Evolutionary conservation across 2,329 filamentous ascomycete species (phyloP).

Genomic region (Cladosporium sp.): DNA sequence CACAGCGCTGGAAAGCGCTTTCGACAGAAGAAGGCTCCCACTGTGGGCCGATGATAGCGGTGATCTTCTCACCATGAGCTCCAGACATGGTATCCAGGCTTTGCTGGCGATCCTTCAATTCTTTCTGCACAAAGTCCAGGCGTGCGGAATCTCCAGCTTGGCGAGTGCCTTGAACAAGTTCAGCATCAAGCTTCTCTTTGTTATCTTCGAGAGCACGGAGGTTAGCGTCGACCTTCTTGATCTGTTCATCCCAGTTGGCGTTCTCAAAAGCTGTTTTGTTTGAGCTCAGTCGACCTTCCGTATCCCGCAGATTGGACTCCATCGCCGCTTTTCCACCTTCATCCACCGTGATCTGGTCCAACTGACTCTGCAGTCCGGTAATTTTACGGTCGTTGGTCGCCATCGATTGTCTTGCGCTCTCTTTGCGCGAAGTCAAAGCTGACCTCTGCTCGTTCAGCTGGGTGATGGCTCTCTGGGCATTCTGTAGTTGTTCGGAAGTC

Average conservation of each 20-base stretch:
- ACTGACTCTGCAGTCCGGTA: conserved; percentile 58
- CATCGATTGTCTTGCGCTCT: conserved; percentile 68
- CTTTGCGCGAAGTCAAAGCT: conserved; percentile 67
- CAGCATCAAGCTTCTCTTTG: conserved; percentile 66
- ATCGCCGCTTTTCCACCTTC: conserved; percentile 77
- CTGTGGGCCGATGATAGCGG: conserved; percentile 55
- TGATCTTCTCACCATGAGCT: conserved; percentile 69
- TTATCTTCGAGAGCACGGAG: conserved; percentile 67
- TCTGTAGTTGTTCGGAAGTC: conserved; percentile 67
- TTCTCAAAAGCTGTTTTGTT: conserved; percentile 59
- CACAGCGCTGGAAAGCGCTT: conserved; percentile 58
- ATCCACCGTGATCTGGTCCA: conserved; percentile 72
- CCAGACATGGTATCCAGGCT: conserved; percentile 72
- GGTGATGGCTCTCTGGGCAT: conserved; percentile 67
- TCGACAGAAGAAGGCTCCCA: conserved; percentile 72
- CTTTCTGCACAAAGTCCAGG: conserved; percentile 76
- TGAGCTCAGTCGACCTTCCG: conserved; percentile 57
- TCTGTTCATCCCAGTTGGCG: conserved; percentile 64
- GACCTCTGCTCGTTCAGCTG: conserved; percentile 70
- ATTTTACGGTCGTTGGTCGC: conserved; percentile 67
- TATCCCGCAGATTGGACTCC: conserved; percentile 67
- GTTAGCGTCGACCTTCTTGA: conserved; percentile 61
- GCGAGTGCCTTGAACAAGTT: conserved; percentile 77
- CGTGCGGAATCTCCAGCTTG: conserved; percentile 77
- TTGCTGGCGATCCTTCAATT: conserved; percentile 66